Percentiles rank a stretch among this genome's conserved stretches.
phyloP scores from a whole-genome alignment of 495 filamentous ascomycete species.

The Terfezia claveryi region DNA sequence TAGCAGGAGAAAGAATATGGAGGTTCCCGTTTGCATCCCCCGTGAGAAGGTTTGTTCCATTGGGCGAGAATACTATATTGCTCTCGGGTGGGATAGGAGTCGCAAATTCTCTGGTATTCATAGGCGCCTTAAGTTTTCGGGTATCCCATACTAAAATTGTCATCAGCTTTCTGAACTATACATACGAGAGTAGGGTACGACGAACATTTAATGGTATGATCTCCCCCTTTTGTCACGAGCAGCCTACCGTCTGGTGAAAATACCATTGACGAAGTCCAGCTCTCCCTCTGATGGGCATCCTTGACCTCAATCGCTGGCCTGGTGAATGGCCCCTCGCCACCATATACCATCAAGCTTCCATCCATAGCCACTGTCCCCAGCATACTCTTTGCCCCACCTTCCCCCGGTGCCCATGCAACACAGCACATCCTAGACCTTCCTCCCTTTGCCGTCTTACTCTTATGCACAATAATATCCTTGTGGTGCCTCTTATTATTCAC shows the following conservation, averaged over 20 bases:
- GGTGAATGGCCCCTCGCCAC: slow-evolving; percentile 68
- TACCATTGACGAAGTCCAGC: slow-evolving; percentile 87
- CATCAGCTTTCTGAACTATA: not conserved
- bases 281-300: slow-evolving; percentile 60
- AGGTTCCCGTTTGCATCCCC: slow-evolving; percentile 73
- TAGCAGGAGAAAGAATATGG: slow-evolving; percentile 82
- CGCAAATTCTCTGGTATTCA: slow-evolving; percentile 61
- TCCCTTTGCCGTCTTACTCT: slow-evolving; percentile 68
- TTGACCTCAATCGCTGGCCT: slow-evolving; percentile 67
- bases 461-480: slow-evolving; percentile 84
- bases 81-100: slow-evolving; percentile 61
- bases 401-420: slow-evolving; percentile 57
- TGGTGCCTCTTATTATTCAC: slow-evolving; percentile 68
- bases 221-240: slow-evolving; percentile 68
- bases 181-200: not conserved
- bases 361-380: slow-evolving; percentile 74
- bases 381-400: slow-evolving; percentile 49
- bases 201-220: slow-evolving; percentile 34
- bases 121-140: slow-evolving; percentile 75
- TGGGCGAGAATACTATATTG: slow-evolving; percentile 76
- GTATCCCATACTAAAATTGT: slow-evolving; percentile 62
- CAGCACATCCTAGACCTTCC: slow-evolving; percentile 87
- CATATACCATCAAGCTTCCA: slow-evolving; percentile 79
- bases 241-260: slow-evolving; percentile 78
- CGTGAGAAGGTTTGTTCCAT: slow-evolving; percentile 53